Evolutionary conservation across 257 asterid species (phyloP).

Genomic region (Ligustrum vulgare): DNA sequence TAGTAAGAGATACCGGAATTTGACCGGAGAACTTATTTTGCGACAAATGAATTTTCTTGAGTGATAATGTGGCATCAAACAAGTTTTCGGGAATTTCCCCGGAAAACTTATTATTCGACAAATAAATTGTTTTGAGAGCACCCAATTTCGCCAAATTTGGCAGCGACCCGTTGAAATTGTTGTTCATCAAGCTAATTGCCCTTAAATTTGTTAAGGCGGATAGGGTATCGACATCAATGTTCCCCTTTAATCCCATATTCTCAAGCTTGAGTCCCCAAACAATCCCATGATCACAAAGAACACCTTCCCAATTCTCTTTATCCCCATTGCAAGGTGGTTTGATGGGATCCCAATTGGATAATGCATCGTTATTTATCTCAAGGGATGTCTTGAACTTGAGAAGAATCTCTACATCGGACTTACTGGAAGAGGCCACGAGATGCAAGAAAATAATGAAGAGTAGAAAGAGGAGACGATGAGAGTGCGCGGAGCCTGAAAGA

Average conservation of each 20-base stretch:
- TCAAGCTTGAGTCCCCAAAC: constrained; percentile 70
- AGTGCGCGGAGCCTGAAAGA: background rate
- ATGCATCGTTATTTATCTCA: constrained; percentile 13
- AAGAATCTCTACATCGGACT: constrained; percentile 45
- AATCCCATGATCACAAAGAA: constrained; percentile 47
- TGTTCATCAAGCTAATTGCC: constrained; percentile 58
- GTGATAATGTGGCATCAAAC: constrained; percentile 54
- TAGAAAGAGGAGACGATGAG: constrained; percentile 1
- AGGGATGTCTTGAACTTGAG: constrained; percentile 43
- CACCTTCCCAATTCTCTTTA: constrained; percentile 39
- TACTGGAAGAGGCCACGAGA: constrained; percentile 8
- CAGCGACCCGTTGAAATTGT: constrained; percentile 54
- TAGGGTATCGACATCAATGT: constrained; percentile 57
- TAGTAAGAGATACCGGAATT: constrained; percentile 51
- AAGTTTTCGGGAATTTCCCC: constrained; percentile 46
- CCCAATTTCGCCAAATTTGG: constrained; percentile 48
- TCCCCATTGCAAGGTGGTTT: constrained; percentile 38
- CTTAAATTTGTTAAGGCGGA: constrained; percentile 39
- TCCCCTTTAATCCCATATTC: constrained; percentile 61
- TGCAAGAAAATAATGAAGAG: constrained; percentile 10
- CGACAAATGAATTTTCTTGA: constrained; percentile 68
- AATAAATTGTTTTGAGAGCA: constrained; percentile 40
- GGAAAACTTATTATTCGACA: constrained; percentile 55
- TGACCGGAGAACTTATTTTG: constrained; percentile 53
- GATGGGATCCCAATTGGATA: constrained; percentile 39